Base-by-base conservation (phyloP, 306 rosid genomes). In the Vigna unguiculata region DNA sequence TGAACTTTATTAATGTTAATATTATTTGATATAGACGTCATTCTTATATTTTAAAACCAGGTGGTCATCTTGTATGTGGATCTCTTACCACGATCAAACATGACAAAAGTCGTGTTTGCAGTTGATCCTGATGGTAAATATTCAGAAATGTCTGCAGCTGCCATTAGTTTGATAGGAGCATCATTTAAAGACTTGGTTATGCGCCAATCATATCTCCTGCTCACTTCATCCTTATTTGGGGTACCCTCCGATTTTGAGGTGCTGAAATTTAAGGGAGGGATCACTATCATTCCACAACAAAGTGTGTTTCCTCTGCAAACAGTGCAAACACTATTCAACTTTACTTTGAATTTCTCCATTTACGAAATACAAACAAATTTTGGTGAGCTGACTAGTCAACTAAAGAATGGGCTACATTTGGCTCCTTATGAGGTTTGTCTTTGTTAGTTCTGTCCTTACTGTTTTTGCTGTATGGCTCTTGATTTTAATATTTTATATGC, bases 221-320 rank as follows among this genome's bases (percentile, higher is more conserved):
- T 89, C 53, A 89, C 86, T 75, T 49, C 90, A 4, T 86, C 90
- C 78, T 82, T 74, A 69, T 74, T 89, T 16, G 96, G 93, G 32
- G 69, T 59, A 21, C 83, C 93, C 24, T 72, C 15, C 49, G 36
- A 28, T 73, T 91, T 91, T 72, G 89, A 89, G 78, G 92, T 91
- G 77, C 88, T 89, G 49, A 91, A 81, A 86, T 89, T 89, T 71
- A 86, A 82, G 7, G 93, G 91, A 68, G 96, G 96, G 85, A 91
- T 91, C 70, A 89, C 93, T 7, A 78, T 91, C 77, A 75, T 81
- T 79, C 96, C 92, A 22, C 64, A 61, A 25, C 93, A 91, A 85
- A 82, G 30, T 20, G 92, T 76, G 8, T 91, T 91, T 83, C 93
- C 84, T 79, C 83, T 91, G 84, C 96, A 89, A 87, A 83, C 70